Conservation (phyloP, 371 early-diverging fungal species). For the Caulochytrium protostelioides region DNA sequence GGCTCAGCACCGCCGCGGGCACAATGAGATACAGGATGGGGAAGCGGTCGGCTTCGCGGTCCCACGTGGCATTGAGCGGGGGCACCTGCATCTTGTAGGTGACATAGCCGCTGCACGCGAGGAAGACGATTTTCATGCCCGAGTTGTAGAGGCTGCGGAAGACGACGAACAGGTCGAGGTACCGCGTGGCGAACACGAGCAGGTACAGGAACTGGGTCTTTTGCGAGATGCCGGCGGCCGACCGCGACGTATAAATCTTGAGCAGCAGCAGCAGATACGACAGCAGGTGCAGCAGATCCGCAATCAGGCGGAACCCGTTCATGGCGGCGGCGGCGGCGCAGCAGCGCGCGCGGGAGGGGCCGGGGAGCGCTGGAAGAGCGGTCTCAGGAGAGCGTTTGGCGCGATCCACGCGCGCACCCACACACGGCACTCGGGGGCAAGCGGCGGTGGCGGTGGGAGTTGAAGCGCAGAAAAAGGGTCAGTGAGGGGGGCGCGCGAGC, state of each 20-base stretch:
- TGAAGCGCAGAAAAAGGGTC: too few relatives aligned
- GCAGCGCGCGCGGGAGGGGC: too few relatives aligned
- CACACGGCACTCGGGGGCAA: too few relatives aligned
- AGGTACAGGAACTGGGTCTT: slow-evolving; percentile 92
- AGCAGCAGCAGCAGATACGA: slow-evolving; percentile 77
- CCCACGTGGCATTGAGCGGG: slow-evolving; percentile 81
- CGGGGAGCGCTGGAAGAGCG: too few relatives aligned
- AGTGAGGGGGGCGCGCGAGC: too few relatives aligned
- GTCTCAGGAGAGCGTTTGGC: too few relatives aligned
- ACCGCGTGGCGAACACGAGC: slow-evolving; percentile 83
- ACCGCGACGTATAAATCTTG: slow-evolving; percentile 64
- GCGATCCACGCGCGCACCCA: too few relatives aligned
- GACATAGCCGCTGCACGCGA: slow-evolving; percentile 60
- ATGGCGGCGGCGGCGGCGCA: too few relatives aligned
- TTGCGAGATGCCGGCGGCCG: slow-evolving; percentile 89
- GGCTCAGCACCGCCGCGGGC: slow-evolving; percentile 40
- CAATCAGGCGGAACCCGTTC: slow-evolving; percentile 79
- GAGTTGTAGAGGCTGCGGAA: slow-evolving; percentile 77
- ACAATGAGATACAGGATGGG: slow-evolving; percentile 60
- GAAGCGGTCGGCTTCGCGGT: slow-evolving; percentile 73
- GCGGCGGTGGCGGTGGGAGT: too few relatives aligned
- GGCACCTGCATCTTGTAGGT: slow-evolving; percentile 74
- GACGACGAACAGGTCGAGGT: slow-evolving; percentile 67
- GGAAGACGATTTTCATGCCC: slow-evolving; percentile 87
- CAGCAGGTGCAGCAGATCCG: slow-evolving; percentile 84